phyloP scores from a whole-genome alignment of 345 rosid species.

The Cardiospermum halicacabum region DNA sequence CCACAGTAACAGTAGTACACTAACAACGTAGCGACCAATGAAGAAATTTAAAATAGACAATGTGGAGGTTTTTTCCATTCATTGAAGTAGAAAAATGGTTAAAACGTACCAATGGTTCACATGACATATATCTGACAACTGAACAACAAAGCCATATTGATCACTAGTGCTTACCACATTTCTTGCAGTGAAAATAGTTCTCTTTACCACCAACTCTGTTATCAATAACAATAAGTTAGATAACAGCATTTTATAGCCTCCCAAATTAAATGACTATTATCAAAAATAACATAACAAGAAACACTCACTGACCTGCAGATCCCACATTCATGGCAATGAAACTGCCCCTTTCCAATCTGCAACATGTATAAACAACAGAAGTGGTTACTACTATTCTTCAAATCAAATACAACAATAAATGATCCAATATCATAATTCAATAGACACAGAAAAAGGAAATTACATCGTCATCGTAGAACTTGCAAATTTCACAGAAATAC shows the following conservation, averaged over 20 bases:
- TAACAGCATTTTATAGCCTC: background rate
- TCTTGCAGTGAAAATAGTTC: constrained; percentile 85
- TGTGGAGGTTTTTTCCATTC: background rate
- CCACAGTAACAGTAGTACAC: background rate
- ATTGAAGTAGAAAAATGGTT: background rate
- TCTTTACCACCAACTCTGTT: constrained; percentile 85
- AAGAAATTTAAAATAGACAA: background rate
- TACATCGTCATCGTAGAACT: constrained; percentile 92
- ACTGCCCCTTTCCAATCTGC: constrained; percentile 69
- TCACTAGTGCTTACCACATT: constrained; percentile 62
- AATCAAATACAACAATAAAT: constrained; percentile 3
- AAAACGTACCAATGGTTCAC: background rate
- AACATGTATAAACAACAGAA: constrained; percentile 4
- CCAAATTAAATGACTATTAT: background rate
- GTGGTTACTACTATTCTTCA: background rate
- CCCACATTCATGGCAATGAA: constrained; percentile 96
- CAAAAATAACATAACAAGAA: background rate
- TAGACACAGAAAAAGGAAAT: constrained; percentile 6
- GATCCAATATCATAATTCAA: background rate
- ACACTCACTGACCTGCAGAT: constrained; percentile 71
- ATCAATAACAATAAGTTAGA: constrained; percentile 10
- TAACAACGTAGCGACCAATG: background rate
- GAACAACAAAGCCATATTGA: background rate
- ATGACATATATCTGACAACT: background rate
- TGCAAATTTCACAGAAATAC: constrained; percentile 86